These are phyloP conservation scores for Suillus americanus DNA, from an alignment of 768 basidiomycete genomes.

Conservation along the genomic window DNA sequence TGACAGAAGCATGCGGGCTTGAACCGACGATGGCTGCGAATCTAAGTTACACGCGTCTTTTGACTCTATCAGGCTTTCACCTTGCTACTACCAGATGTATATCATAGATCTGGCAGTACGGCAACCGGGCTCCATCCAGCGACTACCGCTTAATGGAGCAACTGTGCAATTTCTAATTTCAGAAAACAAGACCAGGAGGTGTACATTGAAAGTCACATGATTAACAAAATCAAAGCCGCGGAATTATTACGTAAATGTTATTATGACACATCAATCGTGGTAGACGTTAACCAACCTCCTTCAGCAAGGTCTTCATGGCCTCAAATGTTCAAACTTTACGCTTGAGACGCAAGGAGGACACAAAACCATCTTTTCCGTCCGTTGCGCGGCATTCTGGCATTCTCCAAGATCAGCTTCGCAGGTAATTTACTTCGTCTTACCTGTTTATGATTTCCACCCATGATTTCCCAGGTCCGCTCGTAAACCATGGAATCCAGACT, in stretches of 20 bases:
- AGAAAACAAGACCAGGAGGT: neutral
- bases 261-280: neutral
- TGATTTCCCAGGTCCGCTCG: constrained; percentile 47
- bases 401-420: constrained; percentile 78
- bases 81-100: neutral
- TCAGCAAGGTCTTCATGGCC: constrained; percentile 45
- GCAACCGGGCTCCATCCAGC: neutral
- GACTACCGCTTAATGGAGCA: neutral
- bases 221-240: neutral
- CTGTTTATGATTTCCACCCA: constrained; percentile 12
- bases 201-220: neutral
- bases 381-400: constrained; percentile 61
- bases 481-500: constrained; percentile 83
- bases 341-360: constrained; percentile 44
- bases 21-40: constrained; percentile 4
- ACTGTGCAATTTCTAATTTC: neutral
- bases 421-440: constrained; percentile 38
- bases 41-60: neutral
- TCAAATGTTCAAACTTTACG: constrained; percentile 50
- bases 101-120: neutral
- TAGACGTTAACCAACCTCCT: neutral
- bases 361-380: constrained; percentile 25
- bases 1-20: neutral
- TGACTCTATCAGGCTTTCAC: neutral
- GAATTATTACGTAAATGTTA: neutral